Evolutionary conservation across 345 rosid species (phyloP), one percentile per base, ranked within the genome.

Genomic region (Euphorbia peplus): DNA sequence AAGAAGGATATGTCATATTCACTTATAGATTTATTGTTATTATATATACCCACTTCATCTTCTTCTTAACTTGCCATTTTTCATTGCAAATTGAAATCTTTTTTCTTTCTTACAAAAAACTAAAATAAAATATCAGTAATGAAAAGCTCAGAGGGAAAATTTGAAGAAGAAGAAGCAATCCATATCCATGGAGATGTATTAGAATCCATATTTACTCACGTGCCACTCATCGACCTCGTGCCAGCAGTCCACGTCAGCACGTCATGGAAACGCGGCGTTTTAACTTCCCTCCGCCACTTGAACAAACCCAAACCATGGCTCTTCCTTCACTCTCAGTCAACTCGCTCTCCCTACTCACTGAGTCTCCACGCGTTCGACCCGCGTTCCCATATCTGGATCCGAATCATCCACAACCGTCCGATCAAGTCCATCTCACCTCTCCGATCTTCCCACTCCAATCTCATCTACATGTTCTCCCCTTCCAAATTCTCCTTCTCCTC

Each of bases 361-460:
- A 2, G 81, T 44, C 14, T 85, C 9, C 74, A 67, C 75, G 96
- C 90, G 4, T 93, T 79, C 78, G 98, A 93, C 70, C 96, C 98
- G 0, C 87, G 87, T 14, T 86, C 90, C 4, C n/a, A 69, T 15
- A n/a, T 73, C 8, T 89, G 96, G 97, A 63, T 87, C 60, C 71
- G 80, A 30, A 56, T 92, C 22, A 77, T 55, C 35, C 22, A 44
- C 47, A 16, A 0, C 77, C 75, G 18, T 44, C 68, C 82, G 4
- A 48, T 73, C 42, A 13, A 52, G 30, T 59, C 56, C 77, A 60
- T 67, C 29, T 78, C 88, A 1, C 30, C 46, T 48, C 79, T 82
- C 75, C 82, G 87, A 19, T 87, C 97, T 18, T 83, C 95, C 41
- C 78, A 85, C 75, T 84, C 90, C 50, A 63, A 80, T 21, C 76